Conservation (phyloP, 208 protist species). For the Trypanosoma conorhini region DNA sequence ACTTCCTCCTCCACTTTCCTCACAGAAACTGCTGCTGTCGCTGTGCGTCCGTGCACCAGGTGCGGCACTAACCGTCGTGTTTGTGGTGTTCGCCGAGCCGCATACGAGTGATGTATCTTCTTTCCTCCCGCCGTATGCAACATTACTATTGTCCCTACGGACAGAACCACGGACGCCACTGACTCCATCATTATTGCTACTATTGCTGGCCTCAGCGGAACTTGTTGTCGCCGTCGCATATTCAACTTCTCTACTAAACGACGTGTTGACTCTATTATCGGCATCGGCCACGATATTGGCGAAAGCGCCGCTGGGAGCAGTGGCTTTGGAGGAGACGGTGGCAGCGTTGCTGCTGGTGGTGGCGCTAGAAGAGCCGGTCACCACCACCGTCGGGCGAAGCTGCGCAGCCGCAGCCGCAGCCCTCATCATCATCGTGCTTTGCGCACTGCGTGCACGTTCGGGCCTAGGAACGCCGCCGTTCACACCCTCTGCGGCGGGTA, state of each 20-base stretch:
- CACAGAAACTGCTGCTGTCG: slow-evolving; percentile 13
- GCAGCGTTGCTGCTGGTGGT: neutral
- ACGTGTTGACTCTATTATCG: neutral
- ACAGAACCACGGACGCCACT: neutral
- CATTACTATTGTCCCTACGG: neutral
- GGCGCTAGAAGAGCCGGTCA: slow-evolving; percentile 3
- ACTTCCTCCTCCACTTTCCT: slow-evolving; percentile 1
- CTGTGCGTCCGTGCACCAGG: neutral
- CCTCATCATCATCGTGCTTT: slow-evolving; percentile 3
- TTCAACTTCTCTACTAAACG: neutral
- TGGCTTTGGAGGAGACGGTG: neutral
- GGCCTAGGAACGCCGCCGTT: neutral
- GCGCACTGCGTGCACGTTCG: slow-evolving; percentile 18
- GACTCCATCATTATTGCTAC: neutral
- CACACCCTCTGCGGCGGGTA: neutral
- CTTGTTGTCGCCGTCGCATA: neutral
- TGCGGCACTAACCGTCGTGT: neutral
- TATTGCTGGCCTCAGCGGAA: neutral
- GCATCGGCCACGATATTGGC: neutral
- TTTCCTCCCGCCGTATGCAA: neutral
- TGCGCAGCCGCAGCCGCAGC: slow-evolving; percentile 10
- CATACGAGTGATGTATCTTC: neutral
- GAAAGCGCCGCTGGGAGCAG: neutral
- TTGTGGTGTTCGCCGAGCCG: neutral
- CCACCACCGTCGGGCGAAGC: slow-evolving; percentile 25